Conservation (phyloP, 139 green algal genomes). For the Pleodorina starrii region DNA sequence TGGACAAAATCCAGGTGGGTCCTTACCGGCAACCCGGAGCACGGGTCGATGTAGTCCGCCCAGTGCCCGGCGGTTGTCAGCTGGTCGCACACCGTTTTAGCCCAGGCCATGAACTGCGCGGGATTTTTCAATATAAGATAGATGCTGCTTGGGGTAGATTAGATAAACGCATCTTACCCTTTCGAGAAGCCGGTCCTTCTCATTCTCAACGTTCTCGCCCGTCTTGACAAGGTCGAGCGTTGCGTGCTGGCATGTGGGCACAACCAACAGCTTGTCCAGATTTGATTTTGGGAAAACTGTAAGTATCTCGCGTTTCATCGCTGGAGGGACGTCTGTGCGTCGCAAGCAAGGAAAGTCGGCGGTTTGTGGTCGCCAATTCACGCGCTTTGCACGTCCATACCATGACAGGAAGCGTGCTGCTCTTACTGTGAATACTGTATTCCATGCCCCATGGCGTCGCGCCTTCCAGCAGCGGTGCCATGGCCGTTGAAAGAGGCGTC, state of each 20-base stretch:
- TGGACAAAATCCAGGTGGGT: too few relatives aligned
- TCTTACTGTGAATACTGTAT: slow-evolving; percentile 79
- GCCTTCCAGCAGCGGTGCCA: slow-evolving; percentile 42
- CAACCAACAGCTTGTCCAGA: slow-evolving; percentile 76
- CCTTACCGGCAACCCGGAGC: slow-evolving; percentile 89
- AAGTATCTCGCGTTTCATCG: slow-evolving; percentile 56
- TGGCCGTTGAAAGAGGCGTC: too few relatives aligned
- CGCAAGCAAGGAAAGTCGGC: not conserved
- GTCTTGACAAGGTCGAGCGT: slow-evolving; percentile 86
- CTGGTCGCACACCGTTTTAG: slow-evolving; percentile 77
- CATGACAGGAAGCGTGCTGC: not conserved
- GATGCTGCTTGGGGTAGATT: not conserved
- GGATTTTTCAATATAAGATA: not conserved
- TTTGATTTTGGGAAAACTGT: slow-evolving; percentile 63
- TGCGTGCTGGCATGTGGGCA: slow-evolving; percentile 91
- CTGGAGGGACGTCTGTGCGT: slow-evolving; percentile 51
- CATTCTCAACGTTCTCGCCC: slow-evolving; percentile 84
- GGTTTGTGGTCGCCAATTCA: not conserved
- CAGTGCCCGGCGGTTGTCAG: slow-evolving; percentile 84
- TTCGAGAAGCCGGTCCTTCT: slow-evolving; percentile 92
- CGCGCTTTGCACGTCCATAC: too few relatives aligned
- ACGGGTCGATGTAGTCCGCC: slow-evolving; percentile 98
- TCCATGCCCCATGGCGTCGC: slow-evolving; percentile 78
- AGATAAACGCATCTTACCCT: slow-evolving; percentile 56
- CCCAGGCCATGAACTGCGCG: slow-evolving; percentile 92